phyloP scores from a whole-genome alignment of 257 asterid genomes.

The Solanum appendiculatum region DNA sequence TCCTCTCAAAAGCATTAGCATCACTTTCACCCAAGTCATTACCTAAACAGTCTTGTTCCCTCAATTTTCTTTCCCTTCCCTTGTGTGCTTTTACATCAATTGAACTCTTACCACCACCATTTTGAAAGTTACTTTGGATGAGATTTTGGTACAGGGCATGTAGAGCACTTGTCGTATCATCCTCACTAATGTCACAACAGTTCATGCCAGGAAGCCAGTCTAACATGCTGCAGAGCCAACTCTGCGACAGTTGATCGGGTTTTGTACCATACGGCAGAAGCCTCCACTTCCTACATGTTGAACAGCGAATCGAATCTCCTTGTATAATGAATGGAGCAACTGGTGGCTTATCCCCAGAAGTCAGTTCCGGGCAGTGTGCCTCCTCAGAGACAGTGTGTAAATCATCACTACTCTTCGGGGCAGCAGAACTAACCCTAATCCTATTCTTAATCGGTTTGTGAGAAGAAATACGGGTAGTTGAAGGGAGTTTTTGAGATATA shows the following conservation, averaged over 20 bases:
- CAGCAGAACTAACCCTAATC: too few species aligned
- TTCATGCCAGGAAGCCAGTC: conserved; percentile 96
- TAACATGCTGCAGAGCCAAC: conserved; percentile 79
- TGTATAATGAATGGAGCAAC: conserved; percentile 33
- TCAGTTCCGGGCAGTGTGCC: conserved; percentile 1
- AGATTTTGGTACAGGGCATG: conserved; percentile 3
- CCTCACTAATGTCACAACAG: conserved; percentile 57
- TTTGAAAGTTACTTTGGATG: not conserved
- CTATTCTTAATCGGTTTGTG: too few species aligned
- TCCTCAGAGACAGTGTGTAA: too few species aligned
- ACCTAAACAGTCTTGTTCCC: conserved; percentile 23
- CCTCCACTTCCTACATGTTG: conserved; percentile 62
- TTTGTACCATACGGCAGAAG: conserved; percentile 54
- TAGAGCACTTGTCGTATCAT: conserved; percentile 55
- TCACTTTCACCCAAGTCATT: conserved; percentile 20
- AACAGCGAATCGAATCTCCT: conserved; percentile 73
- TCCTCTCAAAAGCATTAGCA: conserved; percentile 20
- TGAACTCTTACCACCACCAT: conserved; percentile 17
- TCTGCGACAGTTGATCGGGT: conserved; percentile 46
- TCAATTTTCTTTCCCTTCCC: conserved; percentile 33
- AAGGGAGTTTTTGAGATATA: too few species aligned
- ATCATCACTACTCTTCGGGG: too few species aligned
- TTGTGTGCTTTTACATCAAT: conserved; percentile 15
- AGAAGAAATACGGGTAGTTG: too few species aligned
- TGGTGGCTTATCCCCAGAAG: conserved; percentile 17